phyloP scores from a whole-genome alignment of 257 asterid genomes.

The Coffea eugenioides region DNA sequence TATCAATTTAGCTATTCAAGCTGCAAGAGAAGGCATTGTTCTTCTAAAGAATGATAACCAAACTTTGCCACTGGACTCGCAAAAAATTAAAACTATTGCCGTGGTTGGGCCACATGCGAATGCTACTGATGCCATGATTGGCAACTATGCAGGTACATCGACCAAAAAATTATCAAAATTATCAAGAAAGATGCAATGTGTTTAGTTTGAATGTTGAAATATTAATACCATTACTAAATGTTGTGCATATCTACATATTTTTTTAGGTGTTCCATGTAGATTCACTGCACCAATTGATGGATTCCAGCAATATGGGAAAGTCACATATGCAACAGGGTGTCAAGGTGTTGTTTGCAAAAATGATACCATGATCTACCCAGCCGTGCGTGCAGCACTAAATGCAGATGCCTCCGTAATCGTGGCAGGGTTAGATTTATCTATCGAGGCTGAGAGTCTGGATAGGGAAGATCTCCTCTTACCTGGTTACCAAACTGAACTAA shows the following conservation, averaged over 20 bases:
- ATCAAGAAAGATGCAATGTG: too few relatives aligned
- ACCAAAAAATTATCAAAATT: too few relatives aligned
- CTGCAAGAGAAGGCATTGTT: conserved; percentile 55
- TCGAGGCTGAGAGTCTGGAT: conserved; percentile 43
- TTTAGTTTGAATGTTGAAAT: too few relatives aligned
- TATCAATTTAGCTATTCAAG: conserved; percentile 38
- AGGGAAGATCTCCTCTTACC: conserved; percentile 35
- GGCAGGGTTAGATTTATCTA: conserved; percentile 31
- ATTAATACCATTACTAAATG: too few relatives aligned
- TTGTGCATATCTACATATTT: too few relatives aligned
- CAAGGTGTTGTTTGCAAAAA: conserved; percentile 30
- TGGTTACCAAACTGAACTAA: conserved; percentile 36
- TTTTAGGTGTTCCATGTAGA: conserved; percentile 41
- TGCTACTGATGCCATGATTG: conserved; percentile 38
- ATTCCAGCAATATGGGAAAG: conserved; percentile 17
- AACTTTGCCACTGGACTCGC: conserved; percentile 30
- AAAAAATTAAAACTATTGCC: conserved; percentile 26
- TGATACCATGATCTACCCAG: conserved; percentile 21
- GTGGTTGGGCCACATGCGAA: conserved; percentile 50
- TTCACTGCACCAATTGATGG: conserved; percentile 36
- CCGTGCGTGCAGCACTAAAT: conserved; percentile 34
- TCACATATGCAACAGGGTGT: conserved; percentile 35
- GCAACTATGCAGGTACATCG: conserved; percentile 41
- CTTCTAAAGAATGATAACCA: conserved; percentile 38
- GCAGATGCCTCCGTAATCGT: conserved; percentile 40